phyloP scores from a whole-genome alignment of 805 yeast genomes.

The Blastobotrys parvus region DNA sequence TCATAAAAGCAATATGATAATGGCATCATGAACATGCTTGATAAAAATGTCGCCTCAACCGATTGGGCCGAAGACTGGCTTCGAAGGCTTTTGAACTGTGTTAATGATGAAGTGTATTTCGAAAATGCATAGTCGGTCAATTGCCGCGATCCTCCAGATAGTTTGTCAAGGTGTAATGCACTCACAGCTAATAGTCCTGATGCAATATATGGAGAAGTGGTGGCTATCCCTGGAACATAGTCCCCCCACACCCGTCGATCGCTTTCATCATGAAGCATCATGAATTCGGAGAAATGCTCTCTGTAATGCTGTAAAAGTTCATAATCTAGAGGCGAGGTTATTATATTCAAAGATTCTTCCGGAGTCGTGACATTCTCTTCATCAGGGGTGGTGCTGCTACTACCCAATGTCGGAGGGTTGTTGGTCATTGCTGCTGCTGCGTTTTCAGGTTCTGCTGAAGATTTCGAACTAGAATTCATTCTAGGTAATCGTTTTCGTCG shows the following conservation, averaged over 20 bases:
- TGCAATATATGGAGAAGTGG: conserved; percentile 6
- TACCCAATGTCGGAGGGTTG: background rate
- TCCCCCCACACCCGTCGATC: conserved; percentile 12
- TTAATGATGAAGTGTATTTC: conserved; percentile 7
- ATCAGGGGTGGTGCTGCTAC: background rate
- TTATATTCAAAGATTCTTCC: too few species aligned
- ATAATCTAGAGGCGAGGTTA: background rate
- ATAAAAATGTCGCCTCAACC: conserved; percentile 10
- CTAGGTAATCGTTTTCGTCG: too few species aligned
- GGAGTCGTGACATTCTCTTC: too few species aligned
- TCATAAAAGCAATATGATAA: conserved; percentile 13
- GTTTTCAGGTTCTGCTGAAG: background rate
- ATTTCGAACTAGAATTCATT: background rate
- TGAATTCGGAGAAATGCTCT: background rate
- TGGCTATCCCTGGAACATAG: conserved; percentile 11
- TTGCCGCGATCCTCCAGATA: conserved; percentile 6
- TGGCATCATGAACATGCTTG: conserved; percentile 13
- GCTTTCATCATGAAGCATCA: background rate
- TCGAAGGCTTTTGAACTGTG: conserved; percentile 2
- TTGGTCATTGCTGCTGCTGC: background rate
- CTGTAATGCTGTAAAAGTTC: background rate
- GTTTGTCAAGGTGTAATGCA: conserved; percentile 10
- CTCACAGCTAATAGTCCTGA: conserved; percentile 12
- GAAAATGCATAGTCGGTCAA: conserved; percentile 5
- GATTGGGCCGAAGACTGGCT: background rate